A percentile compares a stretch with the other conserved stretches of the same genome.
Evolutionary conservation across 177 flowering plant genomes (phyloP).

Genomic region (Vitis hybrid): DNA sequence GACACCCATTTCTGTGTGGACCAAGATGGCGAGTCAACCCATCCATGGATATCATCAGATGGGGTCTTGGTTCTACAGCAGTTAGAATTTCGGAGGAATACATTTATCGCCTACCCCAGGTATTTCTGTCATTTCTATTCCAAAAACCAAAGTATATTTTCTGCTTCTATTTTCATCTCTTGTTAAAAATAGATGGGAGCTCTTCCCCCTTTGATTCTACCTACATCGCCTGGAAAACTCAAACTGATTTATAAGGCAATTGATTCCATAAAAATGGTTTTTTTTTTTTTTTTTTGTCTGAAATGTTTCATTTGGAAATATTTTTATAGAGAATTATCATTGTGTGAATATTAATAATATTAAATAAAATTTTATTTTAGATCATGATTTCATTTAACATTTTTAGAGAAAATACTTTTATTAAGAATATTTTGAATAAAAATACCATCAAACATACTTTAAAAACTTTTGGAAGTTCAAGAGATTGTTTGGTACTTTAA

Average conservation of each 20-base stretch:
- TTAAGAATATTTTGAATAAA: too few relatives aligned
- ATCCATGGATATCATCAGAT: constrained; percentile 79
- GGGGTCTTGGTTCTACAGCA: constrained; percentile 98
- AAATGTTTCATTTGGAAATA: too few relatives aligned
- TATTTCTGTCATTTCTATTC: constrained; percentile 14
- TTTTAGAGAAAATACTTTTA: too few relatives aligned
- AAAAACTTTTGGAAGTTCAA: too few relatives aligned
- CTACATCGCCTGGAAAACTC: not conserved
- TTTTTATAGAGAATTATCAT: too few relatives aligned
- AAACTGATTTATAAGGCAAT: not conserved
- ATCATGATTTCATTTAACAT: too few relatives aligned
- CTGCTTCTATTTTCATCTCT: not conserved
- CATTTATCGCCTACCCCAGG: constrained; percentile 85
- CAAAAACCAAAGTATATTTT: not conserved
- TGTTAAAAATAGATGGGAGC: not conserved
- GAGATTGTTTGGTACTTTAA: too few relatives aligned
- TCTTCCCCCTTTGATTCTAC: not conserved
- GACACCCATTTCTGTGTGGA: constrained; percentile 97
- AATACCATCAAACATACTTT: too few relatives aligned
- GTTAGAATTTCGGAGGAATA: constrained; percentile 91
- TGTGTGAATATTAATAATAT: too few relatives aligned
- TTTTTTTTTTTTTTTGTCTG: too few relatives aligned
- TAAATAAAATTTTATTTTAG: too few relatives aligned
- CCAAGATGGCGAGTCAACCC: constrained; percentile 92
- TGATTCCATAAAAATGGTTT: too few relatives aligned